Evolutionary conservation across 140 eudicot genomes (phyloP).

Genomic region (Stevia rebaudiana): DNA sequence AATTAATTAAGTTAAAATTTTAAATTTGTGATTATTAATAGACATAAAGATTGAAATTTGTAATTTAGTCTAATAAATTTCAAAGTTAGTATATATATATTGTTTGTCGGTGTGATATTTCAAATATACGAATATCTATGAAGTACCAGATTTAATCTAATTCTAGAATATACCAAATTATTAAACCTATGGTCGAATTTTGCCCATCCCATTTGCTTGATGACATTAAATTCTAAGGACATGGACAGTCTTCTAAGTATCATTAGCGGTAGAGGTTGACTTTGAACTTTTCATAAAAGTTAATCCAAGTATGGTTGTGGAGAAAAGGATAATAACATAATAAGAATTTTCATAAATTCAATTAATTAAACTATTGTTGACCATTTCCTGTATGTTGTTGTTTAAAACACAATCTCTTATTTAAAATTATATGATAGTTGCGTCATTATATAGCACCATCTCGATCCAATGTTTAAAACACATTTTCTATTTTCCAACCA

Average conservation of each 20-base stretch:
- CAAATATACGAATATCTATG: neutral
- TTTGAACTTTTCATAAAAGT: neutral
- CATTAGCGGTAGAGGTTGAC: neutral
- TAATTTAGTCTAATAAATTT: no score
- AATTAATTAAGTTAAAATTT: no score
- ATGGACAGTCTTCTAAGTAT: neutral
- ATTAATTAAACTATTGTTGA: constrained; percentile 1
- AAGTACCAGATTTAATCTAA: neutral
- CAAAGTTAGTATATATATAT: no score
- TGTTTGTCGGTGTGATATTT: no score
- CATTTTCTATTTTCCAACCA: no score
- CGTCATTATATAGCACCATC: neutral
- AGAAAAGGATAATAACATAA: neutral
- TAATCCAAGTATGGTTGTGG: neutral
- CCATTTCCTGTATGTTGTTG: constrained; percentile 13
- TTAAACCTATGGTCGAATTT: neutral
- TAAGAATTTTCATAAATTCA: no score
- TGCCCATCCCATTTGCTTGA: neutral
- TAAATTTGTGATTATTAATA: no score
- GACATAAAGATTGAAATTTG: no score
- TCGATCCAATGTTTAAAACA: no score
- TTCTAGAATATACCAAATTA: neutral
- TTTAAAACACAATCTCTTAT: constrained; percentile 10
- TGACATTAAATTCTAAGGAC: neutral
- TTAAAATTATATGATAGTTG: neutral